A percentile compares a stretch with the other conserved stretches of the same genome.
These are phyloP conservation scores for Pascua guehoae DNA, from an alignment of 1,284 basidiomycete species.

Conservation along the genomic window DNA sequence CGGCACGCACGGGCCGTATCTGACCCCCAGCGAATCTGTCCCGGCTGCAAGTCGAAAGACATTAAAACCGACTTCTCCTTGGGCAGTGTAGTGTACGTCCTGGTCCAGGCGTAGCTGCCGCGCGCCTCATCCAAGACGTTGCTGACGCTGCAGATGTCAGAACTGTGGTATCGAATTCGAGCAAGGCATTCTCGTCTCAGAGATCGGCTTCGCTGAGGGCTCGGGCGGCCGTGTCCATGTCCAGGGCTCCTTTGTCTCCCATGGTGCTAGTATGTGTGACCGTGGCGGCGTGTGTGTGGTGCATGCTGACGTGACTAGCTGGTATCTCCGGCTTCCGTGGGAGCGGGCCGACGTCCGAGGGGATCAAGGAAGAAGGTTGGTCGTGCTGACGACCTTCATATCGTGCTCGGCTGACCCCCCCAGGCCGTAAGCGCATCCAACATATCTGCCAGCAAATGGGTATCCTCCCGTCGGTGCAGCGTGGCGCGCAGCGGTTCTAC, in stretches of 20 bases:
- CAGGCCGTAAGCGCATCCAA: slow-evolving; percentile 77
- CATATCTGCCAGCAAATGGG: slow-evolving; percentile 73
- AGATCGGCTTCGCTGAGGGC: slow-evolving; percentile 92
- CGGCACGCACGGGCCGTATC: background rate
- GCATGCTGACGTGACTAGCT: slow-evolving; percentile 16
- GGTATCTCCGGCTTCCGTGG: slow-evolving; percentile 29
- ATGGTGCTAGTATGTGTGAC: slow-evolving; percentile 73
- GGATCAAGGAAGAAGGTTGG: slow-evolving; percentile 40
- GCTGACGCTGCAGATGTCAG: slow-evolving; percentile 56
- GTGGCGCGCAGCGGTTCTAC: slow-evolving; percentile 82
- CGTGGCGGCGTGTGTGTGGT: background rate
- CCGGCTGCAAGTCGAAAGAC: slow-evolving; percentile 24
- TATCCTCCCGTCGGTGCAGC: slow-evolving; percentile 72
- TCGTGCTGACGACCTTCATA: background rate
- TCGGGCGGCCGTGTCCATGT: slow-evolving; percentile 89
- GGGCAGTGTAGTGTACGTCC: slow-evolving; percentile 37
- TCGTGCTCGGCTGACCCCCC: background rate
- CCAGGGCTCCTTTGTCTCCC: slow-evolving; percentile 89
- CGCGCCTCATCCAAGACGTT: too few relatives aligned
- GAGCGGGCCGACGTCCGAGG: slow-evolving; percentile 26
- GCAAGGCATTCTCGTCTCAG: slow-evolving; percentile 89
- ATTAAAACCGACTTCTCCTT: slow-evolving; percentile 32
- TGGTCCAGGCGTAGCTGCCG: background rate
- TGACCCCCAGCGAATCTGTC: slow-evolving; percentile 29
- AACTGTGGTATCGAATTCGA: slow-evolving; percentile 85